Base-by-base conservation (phyloP, 768 basidiomycete genomes). In the Favolaschia claudopus region DNA sequence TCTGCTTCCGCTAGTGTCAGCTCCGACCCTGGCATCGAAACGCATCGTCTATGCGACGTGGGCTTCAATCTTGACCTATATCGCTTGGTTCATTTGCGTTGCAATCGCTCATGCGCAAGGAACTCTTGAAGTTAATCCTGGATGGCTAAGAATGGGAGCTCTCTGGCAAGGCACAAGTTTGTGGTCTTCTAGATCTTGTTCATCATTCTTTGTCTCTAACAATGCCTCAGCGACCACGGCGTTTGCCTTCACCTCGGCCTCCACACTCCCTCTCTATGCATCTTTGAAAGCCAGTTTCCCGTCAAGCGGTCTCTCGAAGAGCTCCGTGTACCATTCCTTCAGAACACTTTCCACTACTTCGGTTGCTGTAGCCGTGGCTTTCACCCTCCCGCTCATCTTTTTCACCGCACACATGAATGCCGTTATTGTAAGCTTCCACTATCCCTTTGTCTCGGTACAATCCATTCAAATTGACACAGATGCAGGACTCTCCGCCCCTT, bases 161-260 rank as follows among this genome's bases (percentile, higher is more conserved):
- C 74, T 88, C 43, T 90, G 88, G 89, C 82, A 86, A 67, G 85
- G 84, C 56, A 76, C 85, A 51, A 83, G 90, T 91, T 60, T 59
- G 87, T 83, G 19, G 5, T 27, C 45, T 53, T 59, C 57, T 56
- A 64, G 49, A 15, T 10, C 14, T 40, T 27, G 7, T 12, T 44
- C 22, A 10, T 40, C 20, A 44, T 27, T 33, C 14, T 63, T 29
- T 25, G 46, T 22, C 9, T 19, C 45, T 28, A 12, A 55, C 50
- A 33, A 54, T 33, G 34, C 38, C n/a, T 9, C 58, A 91, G 89
- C 83, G 46, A 81, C 80, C 19, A 81, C 79, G 22, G 82, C 85
- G 9, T 91, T 92, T 68, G 77, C 85, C 13, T 91, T 89, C 67
- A 80, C 86, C 17, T 85, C 89, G 1, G 76, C 85, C 7, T 82